Conservation (phyloP, 1,139 yeast species). For the Scheffersomyces parashehatae region DNA sequence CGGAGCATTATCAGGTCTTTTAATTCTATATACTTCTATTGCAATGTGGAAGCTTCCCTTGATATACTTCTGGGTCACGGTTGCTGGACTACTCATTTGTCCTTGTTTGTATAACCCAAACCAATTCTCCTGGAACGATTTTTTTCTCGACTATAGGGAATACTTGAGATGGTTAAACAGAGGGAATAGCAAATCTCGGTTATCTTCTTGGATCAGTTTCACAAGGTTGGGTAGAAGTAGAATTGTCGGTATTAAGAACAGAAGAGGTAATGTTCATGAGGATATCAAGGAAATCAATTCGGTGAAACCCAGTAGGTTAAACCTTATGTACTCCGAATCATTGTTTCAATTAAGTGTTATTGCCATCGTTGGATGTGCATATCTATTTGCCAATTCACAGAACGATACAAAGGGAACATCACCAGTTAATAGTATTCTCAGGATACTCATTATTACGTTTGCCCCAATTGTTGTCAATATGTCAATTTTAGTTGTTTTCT, state of each 20-base stretch:
- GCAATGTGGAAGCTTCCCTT: constrained; percentile 50
- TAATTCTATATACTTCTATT: constrained; percentile 44
- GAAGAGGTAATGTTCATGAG: constrained; percentile 17
- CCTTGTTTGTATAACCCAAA: constrained; percentile 56
- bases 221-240: constrained; percentile 40
- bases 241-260: constrained; percentile 44
- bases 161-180: constrained; percentile 44
- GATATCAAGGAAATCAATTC: constrained; percentile 30
- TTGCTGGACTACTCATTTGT: constrained; percentile 43
- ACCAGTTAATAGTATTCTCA: constrained; percentile 34
- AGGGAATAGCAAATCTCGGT: constrained; percentile 37
- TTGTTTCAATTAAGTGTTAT: constrained; percentile 29
- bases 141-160: constrained; percentile 47
- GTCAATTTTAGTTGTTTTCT: constrained; percentile 35
- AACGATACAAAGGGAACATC: constrained; percentile 28
- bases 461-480: constrained; percentile 52
- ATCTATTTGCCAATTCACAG: constrained; percentile 47
- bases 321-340: constrained; percentile 32
- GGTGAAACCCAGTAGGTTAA: constrained; percentile 40
- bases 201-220: constrained; percentile 43
- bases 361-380: constrained; percentile 36
- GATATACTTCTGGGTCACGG: constrained; percentile 52
- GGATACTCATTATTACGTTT: constrained; percentile 43
- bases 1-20: constrained; percentile 38
- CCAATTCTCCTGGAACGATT: constrained; percentile 50